A percentile compares a stretch with the other conserved stretches of the same genome.
Evolutionary conservation across 768 basidiomycete species (phyloP).

Genomic region (Phaffia tasmanica): DNA sequence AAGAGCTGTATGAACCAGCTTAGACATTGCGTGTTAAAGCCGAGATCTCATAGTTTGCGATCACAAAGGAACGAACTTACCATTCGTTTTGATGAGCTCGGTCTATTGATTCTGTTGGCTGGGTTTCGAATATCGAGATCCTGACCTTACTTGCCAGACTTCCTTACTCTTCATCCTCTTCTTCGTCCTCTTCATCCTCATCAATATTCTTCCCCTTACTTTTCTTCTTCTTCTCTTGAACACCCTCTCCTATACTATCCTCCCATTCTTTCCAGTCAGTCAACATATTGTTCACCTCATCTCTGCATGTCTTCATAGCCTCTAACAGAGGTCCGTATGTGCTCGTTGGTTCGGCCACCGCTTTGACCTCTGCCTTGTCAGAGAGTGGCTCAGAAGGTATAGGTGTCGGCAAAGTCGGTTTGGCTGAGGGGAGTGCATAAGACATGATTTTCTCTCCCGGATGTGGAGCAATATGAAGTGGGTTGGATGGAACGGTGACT

Average conservation of each 20-base stretch:
- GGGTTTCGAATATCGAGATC: no score
- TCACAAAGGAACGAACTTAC: no score
- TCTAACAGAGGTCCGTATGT: constrained; percentile 20
- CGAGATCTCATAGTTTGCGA: no score
- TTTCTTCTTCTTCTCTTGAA: background rate
- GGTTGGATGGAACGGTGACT: no score
- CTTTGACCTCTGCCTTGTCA: constrained; percentile 23
- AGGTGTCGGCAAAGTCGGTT: constrained; percentile 8
- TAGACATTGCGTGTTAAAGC: no score
- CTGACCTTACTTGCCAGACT: no score
- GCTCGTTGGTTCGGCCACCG: constrained; percentile 18
- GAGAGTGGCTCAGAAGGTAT: constrained; percentile 19
- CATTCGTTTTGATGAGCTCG: no score
- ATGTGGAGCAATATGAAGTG: no score
- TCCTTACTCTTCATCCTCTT: background rate
- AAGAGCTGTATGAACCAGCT: no score
- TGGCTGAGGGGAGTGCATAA: constrained; percentile 11
- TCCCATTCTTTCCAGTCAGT: constrained; percentile 26
- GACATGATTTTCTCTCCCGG: background rate
- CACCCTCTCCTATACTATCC: constrained; percentile 6
- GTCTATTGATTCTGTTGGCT: no score
- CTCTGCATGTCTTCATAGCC: constrained; percentile 6
- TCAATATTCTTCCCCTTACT: constrained; percentile 6
- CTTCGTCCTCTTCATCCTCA: constrained; percentile 1
- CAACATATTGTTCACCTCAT: constrained; percentile 15